Percentiles rank a stretch among this genome's conserved stretches.
These are phyloP conservation scores for Neofusicoccum umdonicola DNA, from an alignment of 2,329 filamentous ascomycete genomes.

Conservation along the genomic window DNA sequence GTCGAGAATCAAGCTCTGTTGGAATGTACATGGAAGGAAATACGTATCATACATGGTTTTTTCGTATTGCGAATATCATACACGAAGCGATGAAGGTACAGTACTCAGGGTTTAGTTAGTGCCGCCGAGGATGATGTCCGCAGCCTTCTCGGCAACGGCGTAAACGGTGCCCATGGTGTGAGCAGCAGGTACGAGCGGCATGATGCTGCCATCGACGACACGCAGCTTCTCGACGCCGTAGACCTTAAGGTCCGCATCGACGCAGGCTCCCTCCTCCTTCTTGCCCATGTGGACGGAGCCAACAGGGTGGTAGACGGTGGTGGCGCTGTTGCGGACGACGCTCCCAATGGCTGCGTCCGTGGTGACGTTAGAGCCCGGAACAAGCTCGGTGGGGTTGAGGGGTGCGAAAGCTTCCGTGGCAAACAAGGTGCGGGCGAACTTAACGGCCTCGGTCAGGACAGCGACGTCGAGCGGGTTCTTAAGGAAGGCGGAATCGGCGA, in stretches of 20 bases:
- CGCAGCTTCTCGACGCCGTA: slow-evolving; percentile 27
- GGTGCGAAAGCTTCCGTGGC: slow-evolving; percentile 19
- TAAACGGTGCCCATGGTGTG: slow-evolving; percentile 23
- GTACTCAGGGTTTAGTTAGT: background rate
- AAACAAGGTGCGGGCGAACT: slow-evolving; percentile 22
- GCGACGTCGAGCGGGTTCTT: slow-evolving; percentile 27
- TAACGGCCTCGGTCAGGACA: slow-evolving; percentile 25
- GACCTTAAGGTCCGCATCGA: slow-evolving; percentile 28
- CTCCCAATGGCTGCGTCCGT: slow-evolving; percentile 26
- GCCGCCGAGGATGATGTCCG: background rate
- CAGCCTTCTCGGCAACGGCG: slow-evolving; percentile 24
- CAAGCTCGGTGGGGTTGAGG: slow-evolving; percentile 25
- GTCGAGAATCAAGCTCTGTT: too few relatives aligned
- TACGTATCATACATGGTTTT: background rate
- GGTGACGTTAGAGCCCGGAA: slow-evolving; percentile 25
- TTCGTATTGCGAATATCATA: background rate
- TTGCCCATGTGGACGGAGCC: slow-evolving; percentile 31
- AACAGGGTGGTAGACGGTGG: slow-evolving; percentile 30
- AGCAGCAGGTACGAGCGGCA: slow-evolving; percentile 20
- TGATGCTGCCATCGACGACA: slow-evolving; percentile 25
- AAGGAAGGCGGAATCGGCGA: slow-evolving; percentile 18
- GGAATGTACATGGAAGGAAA: background rate
- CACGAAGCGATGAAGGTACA: background rate
- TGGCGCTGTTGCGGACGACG: slow-evolving; percentile 21
- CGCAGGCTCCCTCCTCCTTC: slow-evolving; percentile 28